Evolutionary conservation across 768 basidiomycete species (phyloP), one percentile per base, ranked within the genome.

Genomic region (Boletus bicolor): DNA sequence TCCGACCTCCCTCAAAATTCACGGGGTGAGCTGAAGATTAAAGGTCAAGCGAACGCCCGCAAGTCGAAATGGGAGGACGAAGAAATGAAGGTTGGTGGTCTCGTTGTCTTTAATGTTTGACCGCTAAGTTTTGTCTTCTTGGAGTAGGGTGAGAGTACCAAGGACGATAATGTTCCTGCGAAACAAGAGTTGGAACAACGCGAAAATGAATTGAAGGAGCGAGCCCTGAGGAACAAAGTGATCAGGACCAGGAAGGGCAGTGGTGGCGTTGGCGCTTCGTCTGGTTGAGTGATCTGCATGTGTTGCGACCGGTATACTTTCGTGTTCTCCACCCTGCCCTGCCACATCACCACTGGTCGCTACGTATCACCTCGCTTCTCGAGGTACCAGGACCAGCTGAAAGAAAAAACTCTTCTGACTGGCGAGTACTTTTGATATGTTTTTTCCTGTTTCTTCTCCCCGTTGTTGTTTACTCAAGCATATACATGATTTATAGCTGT

Each of bases 181-280:
- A 74, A 64, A 51, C 64, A 65, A 24, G 89, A 89, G 36, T 73
- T 93, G 44, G 82, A 83, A 62, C 81, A 75, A 60, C 72, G 86
- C 54, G 91, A 93, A 66, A 91, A 81, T 59, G 91, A 93, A 65
- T 67, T 92, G 56, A 92, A 91, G 68, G 91, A 93, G 63, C 82
- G 75, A 67, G 89, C 90, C 14, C 69, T 93, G 67, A 80, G 91
- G 64, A 91, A 92, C 65, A 93, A 93, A 67, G 91, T 93, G 44
- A 77, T 85, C 51, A 77, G 86, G 66, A 87, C 86, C 32, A 76
- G 89, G 60, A 89, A 87, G 67, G 73, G 66, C 17, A 76, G 72
- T 57, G 61, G 61, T 44, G 67, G 65, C n/a, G 43, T n/a, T 1
- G 58, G 59, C 8, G 21, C 36, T 21, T 35, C 39, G 51, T 65